These are phyloP conservation scores for Penicillium sumatraense DNA, from an alignment of 2,329 filamentous ascomycete species.

Conservation along the genomic window DNA sequence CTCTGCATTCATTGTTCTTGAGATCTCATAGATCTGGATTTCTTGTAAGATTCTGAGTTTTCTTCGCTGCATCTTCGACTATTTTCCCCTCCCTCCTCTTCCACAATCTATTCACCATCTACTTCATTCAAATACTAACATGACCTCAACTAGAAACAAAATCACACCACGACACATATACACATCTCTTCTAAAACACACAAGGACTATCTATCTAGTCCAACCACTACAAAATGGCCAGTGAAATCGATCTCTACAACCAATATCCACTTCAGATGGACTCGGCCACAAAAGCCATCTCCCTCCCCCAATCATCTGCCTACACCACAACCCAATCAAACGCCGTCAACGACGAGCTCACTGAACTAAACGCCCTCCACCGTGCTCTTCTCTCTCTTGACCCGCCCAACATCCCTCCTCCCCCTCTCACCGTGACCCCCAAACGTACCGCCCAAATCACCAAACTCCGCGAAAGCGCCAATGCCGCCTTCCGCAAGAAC, in stretches of 20 bases:
- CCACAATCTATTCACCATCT: background rate
- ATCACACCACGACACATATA: background rate
- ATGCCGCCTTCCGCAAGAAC: constrained; percentile 78
- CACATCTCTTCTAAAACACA: background rate
- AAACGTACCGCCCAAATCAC: constrained; percentile 85
- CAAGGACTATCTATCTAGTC: constrained; percentile 7
- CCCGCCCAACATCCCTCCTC: constrained; percentile 72
- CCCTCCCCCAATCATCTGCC: constrained; percentile 53
- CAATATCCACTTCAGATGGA: constrained; percentile 82
- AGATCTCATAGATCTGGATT: no score
- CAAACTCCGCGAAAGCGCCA: constrained; percentile 89
- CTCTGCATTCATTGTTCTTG: no score
- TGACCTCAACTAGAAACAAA: background rate
- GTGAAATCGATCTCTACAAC: constrained; percentile 62
- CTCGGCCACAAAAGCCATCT: constrained; percentile 77
- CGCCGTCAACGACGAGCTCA: constrained; percentile 67
- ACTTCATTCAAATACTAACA: constrained; percentile 3
- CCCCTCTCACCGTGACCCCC: constrained; percentile 88
- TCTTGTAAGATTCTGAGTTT: no score
- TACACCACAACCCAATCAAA: constrained; percentile 49
- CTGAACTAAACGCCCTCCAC: constrained; percentile 78
- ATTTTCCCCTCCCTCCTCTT: background rate
- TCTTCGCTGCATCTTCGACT: no score
- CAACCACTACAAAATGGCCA: constrained; percentile 29
- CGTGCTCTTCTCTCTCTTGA: constrained; percentile 69